These are phyloP conservation scores for Xylariaceae sp. DNA, from an alignment of 2,329 filamentous ascomycete genomes.

Conservation along the genomic window DNA sequence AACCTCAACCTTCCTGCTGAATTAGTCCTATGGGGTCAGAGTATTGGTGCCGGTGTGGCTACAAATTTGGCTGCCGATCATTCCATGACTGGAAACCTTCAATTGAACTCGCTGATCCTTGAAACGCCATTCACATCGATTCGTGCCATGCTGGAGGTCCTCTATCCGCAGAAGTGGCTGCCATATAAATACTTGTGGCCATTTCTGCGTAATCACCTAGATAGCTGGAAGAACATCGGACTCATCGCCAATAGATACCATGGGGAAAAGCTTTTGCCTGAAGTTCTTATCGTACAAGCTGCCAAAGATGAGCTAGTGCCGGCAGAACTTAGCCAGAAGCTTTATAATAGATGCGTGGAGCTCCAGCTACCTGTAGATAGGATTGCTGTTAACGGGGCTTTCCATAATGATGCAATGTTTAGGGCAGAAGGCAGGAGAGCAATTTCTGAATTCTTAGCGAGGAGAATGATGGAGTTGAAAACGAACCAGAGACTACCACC, in stretches of 20 bases:
- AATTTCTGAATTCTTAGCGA: conserved; percentile 51
- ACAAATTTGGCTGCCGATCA: conserved; percentile 61
- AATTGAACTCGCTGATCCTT: conserved; percentile 62
- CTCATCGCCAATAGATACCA: conserved; percentile 45
- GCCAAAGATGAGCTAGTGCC: conserved; percentile 66
- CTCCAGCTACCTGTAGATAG: conserved; percentile 54
- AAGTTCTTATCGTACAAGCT: conserved; percentile 59
- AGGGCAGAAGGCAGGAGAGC: conserved; percentile 51
- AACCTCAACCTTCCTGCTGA: conserved; percentile 28
- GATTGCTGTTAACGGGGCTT: conserved; percentile 53
- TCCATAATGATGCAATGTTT: conserved; percentile 63
- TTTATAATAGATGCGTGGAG: conserved; percentile 55
- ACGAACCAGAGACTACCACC: not conserved
- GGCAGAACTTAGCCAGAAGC: conserved; percentile 51
- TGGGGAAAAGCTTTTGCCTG: conserved; percentile 38
- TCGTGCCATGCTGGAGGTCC: conserved; percentile 69
- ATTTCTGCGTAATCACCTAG: conserved; percentile 70
- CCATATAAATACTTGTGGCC: conserved; percentile 78
- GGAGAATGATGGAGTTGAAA: conserved; percentile 22
- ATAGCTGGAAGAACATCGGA: conserved; percentile 59
- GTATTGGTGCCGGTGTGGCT: conserved; percentile 75
- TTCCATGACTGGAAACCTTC: conserved; percentile 46
- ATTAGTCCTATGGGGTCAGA: conserved; percentile 77
- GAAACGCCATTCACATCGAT: conserved; percentile 80
- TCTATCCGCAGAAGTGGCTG: conserved; percentile 82